Conservation (phyloP, 1,284 basidiomycete species). For the Ustilago tritici region DNA sequence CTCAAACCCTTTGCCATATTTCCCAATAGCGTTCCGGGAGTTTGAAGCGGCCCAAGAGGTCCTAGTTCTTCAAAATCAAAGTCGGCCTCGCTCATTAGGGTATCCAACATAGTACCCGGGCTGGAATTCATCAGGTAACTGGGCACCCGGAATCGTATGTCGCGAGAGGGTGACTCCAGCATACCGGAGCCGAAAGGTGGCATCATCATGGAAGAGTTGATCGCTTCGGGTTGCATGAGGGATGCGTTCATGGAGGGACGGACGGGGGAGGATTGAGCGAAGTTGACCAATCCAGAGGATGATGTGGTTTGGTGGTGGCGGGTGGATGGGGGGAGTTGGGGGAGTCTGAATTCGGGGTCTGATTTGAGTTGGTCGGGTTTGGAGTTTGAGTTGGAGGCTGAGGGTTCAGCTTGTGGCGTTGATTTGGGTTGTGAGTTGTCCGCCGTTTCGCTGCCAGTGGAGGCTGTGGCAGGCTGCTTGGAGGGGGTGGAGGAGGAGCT, state of each 20-base stretch:
- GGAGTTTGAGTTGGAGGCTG: not conserved
- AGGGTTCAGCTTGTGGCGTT: not conserved
- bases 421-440: not conserved
- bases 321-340: slow-evolving; percentile 12
- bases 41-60: slow-evolving; percentile 36
- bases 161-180: slow-evolving; percentile 45
- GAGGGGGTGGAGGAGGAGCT: not conserved
- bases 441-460: not conserved
- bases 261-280: slow-evolving; percentile 56
- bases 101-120: slow-evolving; percentile 63
- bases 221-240: slow-evolving; percentile 35
- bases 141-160: slow-evolving; percentile 56
- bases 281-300: slow-evolving; percentile 23
- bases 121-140: slow-evolving; percentile 63
- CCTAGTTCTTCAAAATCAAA: slow-evolving; percentile 59
- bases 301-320: slow-evolving; percentile 25
- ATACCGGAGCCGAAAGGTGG: slow-evolving; percentile 18
- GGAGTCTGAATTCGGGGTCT: slow-evolving; percentile 19
- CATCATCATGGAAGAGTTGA: slow-evolving; percentile 19
- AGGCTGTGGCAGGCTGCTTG: slow-evolving; percentile 17
- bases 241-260: slow-evolving; percentile 39
- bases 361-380: not conserved
- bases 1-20: slow-evolving; percentile 40
- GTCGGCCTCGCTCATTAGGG: slow-evolving; percentile 62
- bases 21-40: slow-evolving; percentile 41